Percentiles rank a stretch among this genome's conserved stretches.
Evolutionary conservation across 2,329 filamentous ascomycete species (phyloP).

Genomic region (Thelonectria rubi): DNA sequence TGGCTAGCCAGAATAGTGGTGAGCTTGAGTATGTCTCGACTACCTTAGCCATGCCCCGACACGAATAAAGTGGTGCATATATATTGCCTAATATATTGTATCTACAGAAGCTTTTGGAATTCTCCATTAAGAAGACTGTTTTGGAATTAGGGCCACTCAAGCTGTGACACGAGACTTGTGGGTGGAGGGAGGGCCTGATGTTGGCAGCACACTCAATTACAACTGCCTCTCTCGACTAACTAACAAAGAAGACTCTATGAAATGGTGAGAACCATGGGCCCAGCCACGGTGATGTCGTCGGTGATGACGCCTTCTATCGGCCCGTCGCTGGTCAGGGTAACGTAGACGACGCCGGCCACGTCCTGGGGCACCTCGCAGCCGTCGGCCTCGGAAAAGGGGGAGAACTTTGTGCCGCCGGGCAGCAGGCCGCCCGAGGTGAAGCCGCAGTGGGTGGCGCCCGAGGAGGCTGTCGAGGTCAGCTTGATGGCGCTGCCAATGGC

Average conservation of each 20-base stretch:
- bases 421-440: constrained; percentile 70
- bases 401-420: constrained; percentile 68
- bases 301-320: constrained; percentile 62
- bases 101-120: not conserved
- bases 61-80: not conserved
- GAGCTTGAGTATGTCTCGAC: constrained; percentile 15
- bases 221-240: not conserved
- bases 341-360: constrained; percentile 71
- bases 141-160: not conserved
- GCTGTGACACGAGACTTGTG: not conserved
- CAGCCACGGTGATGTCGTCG: constrained; percentile 73
- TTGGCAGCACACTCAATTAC: not conserved
- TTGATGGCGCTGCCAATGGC: constrained; percentile 43
- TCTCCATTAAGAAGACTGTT: not conserved
- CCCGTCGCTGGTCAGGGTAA: constrained; percentile 67
- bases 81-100: not conserved
- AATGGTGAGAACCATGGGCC: constrained; percentile 66
- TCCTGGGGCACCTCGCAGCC: constrained; percentile 70
- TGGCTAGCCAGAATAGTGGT: constrained; percentile 11
- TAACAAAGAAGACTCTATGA: constrained; percentile 47
- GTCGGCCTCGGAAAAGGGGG: constrained; percentile 59
- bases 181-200: not conserved
- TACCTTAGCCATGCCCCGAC: constrained; percentile 17
- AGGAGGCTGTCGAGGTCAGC: constrained; percentile 60
- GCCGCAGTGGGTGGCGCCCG: constrained; percentile 67